A percentile compares a stretch with the other conserved stretches of the same genome.
phyloP scores from a whole-genome alignment of 768 basidiomycete genomes.

The Kwoniella shandongensis region DNA sequence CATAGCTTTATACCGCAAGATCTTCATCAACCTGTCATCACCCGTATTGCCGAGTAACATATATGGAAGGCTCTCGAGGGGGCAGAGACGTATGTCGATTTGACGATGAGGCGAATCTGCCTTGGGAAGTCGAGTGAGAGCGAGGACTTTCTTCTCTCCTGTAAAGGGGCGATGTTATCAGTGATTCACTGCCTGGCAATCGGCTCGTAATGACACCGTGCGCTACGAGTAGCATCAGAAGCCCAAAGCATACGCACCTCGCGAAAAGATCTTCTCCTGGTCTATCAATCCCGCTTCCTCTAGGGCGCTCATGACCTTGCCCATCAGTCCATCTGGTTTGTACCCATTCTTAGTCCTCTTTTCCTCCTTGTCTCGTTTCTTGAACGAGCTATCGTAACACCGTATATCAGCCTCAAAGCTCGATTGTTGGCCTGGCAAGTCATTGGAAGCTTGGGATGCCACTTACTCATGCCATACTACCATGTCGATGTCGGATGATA shows the following conservation, averaged over 20 bases:
- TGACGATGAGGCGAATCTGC: slow-evolving; percentile 34
- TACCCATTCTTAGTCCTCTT: slow-evolving; percentile 17
- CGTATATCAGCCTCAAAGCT: not conserved
- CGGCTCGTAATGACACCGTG: no score
- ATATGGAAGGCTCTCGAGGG: slow-evolving; percentile 36
- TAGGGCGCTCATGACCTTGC: slow-evolving; percentile 29
- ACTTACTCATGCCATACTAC: slow-evolving; percentile 46
- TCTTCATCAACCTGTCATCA: slow-evolving; percentile 48
- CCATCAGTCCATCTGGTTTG: slow-evolving; percentile 30
- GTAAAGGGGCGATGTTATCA: not conserved
- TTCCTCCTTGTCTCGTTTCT: slow-evolving; percentile 20
- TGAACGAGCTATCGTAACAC: slow-evolving; percentile 21
- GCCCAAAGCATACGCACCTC: slow-evolving; percentile 25
- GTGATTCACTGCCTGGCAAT: no score
- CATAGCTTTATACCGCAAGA: slow-evolving; percentile 34
- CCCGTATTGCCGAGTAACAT: slow-evolving; percentile 51
- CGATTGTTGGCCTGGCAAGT: not conserved
- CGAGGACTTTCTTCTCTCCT: slow-evolving; percentile 47
- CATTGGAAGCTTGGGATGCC: not conserved
- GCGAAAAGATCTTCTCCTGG: slow-evolving; percentile 32
- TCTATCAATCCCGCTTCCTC: slow-evolving; percentile 29
- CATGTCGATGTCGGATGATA: slow-evolving; percentile 48
- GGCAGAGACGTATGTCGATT: slow-evolving; percentile 49
- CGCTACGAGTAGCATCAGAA: no score
- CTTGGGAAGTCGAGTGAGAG: slow-evolving; percentile 35